phyloP scores from a whole-genome alignment of 805 yeast species.

The Yarrowia deformans region DNA sequence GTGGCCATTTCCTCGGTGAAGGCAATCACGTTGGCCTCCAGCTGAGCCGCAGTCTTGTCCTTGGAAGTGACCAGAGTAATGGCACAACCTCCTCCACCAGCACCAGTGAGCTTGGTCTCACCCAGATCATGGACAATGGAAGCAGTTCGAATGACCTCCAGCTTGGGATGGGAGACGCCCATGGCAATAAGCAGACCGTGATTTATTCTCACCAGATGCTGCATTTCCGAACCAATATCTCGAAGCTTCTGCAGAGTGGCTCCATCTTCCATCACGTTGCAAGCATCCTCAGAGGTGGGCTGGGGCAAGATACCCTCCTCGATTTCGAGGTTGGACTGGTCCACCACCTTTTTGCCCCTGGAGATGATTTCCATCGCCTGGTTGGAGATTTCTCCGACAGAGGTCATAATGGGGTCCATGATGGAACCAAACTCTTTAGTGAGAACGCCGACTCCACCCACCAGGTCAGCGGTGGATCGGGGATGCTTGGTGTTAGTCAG shows the following conservation, averaged over 20 bases:
- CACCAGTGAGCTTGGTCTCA: conserved; percentile 93
- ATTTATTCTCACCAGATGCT: conserved; percentile 75
- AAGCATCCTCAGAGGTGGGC: conserved; percentile 40
- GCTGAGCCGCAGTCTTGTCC: conserved; percentile 46
- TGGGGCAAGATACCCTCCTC: conserved; percentile 38
- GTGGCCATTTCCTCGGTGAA: conserved; percentile 50
- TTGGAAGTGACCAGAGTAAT: conserved; percentile 72
- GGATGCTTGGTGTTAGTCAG: conserved; percentile 89
- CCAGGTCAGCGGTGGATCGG: conserved; percentile 83
- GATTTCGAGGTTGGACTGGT: conserved; percentile 50
- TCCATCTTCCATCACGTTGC: conserved; percentile 13
- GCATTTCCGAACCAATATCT: conserved; percentile 51
- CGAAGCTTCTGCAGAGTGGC: conserved; percentile 41
- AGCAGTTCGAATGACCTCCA: conserved; percentile 75
- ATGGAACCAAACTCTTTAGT: conserved; percentile 62
- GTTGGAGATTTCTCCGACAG: conserved; percentile 76
- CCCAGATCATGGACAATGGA: conserved; percentile 74
- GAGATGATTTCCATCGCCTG: conserved; percentile 73
- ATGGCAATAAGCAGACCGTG: conserved; percentile 86
- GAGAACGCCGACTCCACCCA: conserved; percentile 72
- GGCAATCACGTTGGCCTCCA: conserved; percentile 46
- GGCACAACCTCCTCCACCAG: conserved; percentile 99
- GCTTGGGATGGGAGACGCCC: conserved; percentile 92
- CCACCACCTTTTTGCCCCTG: conserved; percentile 57
- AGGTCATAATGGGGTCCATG: conserved; percentile 65